Evolutionary conservation across 768 basidiomycete genomes (phyloP).

Genomic region (Glaciozyma martinii): DNA sequence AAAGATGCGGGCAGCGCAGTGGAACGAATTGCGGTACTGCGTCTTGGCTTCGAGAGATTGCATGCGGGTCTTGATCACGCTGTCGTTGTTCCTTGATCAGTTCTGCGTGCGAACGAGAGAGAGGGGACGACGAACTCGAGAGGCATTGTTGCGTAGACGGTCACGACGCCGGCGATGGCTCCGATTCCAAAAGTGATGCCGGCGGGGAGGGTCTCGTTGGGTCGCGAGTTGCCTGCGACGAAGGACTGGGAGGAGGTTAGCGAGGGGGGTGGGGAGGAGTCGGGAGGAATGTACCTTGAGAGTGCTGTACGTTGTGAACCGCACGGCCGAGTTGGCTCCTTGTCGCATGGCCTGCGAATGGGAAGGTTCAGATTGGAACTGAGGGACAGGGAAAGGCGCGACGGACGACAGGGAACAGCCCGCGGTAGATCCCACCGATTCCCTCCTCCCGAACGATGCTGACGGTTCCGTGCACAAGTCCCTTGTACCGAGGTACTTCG

Average conservation of each 20-base stretch:
- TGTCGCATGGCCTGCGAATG: slow-evolving; percentile 92
- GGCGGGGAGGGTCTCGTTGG: slow-evolving; percentile 69
- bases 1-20: slow-evolving; percentile 88
- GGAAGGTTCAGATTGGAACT: not conserved
- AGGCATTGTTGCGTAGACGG: slow-evolving; percentile 63
- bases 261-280: slow-evolving; percentile 35
- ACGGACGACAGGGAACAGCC: slow-evolving; percentile 84
- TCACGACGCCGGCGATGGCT: slow-evolving; percentile 84
- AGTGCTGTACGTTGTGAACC: slow-evolving; percentile 90
- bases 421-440: slow-evolving; percentile 63
- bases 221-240: not conserved
- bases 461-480: slow-evolving; percentile 72
- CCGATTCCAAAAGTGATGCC: slow-evolving; percentile 92
- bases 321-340: slow-evolving; percentile 91
- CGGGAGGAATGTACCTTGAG: slow-evolving; percentile 48
- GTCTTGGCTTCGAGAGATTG: slow-evolving; percentile 71
- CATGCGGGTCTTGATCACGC: slow-evolving; percentile 47
- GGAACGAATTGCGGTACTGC: slow-evolving; percentile 87
- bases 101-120: not conserved
- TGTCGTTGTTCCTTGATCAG: not conserved
- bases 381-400: too few species aligned
- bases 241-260: slow-evolving; percentile 51
- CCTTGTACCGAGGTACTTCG: slow-evolving; percentile 72
- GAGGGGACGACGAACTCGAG: slow-evolving; percentile 38
- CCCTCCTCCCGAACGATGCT: slow-evolving; percentile 80